Evolutionary conservation across 306 rosid species (phyloP).

Genomic region (Prinsepia uniflora): DNA sequence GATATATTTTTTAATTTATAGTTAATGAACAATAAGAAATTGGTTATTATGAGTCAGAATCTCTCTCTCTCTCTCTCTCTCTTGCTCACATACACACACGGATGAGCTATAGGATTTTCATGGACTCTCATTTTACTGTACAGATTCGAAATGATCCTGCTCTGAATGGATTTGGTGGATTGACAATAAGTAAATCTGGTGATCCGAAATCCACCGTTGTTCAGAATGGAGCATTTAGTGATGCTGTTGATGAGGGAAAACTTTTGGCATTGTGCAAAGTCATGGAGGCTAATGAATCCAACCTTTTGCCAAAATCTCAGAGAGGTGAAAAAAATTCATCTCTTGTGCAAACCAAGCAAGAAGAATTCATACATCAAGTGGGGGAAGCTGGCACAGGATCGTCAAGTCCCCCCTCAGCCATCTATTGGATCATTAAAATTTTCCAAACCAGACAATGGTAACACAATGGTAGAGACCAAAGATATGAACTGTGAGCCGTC

Average conservation of each 20-base stretch:
- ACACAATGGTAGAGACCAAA: constrained; percentile 49
- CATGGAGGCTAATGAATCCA: constrained; percentile 71
- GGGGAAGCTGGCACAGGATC: constrained; percentile 48
- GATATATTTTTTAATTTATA: not conserved
- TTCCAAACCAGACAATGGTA: constrained; percentile 47
- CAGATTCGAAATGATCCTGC: constrained; percentile 48
- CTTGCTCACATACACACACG: not conserved
- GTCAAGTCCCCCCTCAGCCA: constrained; percentile 45
- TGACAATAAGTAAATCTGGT: constrained; percentile 36
- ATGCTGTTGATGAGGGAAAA: constrained; percentile 65
- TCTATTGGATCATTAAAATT: constrained; percentile 51
- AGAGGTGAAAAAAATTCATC: constrained; percentile 39
- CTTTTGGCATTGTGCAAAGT: constrained; percentile 77
- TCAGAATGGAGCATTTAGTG: constrained; percentile 37
- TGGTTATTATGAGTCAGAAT: not conserved
- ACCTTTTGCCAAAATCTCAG: constrained; percentile 42
- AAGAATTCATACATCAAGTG: constrained; percentile 32
- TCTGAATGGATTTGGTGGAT: constrained; percentile 45
- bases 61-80: not conserved
- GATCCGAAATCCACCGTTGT: constrained; percentile 42
- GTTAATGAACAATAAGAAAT: not conserved
- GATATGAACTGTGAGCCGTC: constrained; percentile 51
- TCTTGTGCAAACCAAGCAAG: constrained; percentile 41
- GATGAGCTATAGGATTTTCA: constrained; percentile 5
- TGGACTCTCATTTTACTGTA: constrained; percentile 26